phyloP scores from a whole-genome alignment of 495 filamentous ascomycete species.

The Stereocaulon alpinum region DNA sequence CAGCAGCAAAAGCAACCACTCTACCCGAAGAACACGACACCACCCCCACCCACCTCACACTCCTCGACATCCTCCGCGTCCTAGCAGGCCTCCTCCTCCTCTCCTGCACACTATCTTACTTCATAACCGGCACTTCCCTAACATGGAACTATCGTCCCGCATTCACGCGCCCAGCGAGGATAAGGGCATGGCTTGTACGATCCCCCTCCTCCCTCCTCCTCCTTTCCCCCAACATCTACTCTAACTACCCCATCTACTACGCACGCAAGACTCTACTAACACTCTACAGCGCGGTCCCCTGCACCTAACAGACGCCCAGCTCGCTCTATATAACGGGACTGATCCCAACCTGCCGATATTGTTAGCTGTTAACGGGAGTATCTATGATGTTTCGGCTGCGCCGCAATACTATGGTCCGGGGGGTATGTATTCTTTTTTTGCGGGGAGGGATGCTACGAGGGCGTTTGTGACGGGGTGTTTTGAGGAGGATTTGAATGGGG shows the following conservation, averaged over 20 bases:
- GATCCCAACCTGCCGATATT: conserved; percentile 71
- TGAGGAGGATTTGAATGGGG: conserved; percentile 59
- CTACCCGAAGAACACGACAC: conserved; percentile 13
- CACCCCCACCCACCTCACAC: conserved; percentile 34
- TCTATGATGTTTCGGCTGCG: conserved; percentile 84
- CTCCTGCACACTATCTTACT: conserved; percentile 64
- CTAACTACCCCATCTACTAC: conserved; percentile 9
- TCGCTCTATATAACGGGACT: conserved; percentile 67
- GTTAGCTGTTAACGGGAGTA: conserved; percentile 81
- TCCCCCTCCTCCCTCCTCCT: background rate
- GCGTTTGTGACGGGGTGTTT: conserved; percentile 98
- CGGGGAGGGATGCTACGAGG: conserved; percentile 76
- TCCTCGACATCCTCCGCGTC: conserved; percentile 67
- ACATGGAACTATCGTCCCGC: conserved; percentile 61
- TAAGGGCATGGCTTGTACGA: conserved; percentile 54
- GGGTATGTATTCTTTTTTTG: conserved; percentile 79
- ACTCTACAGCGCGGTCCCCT: conserved; percentile 41
- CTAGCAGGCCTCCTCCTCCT: conserved; percentile 59
- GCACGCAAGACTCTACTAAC: no score
- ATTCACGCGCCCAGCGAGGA: conserved; percentile 50
- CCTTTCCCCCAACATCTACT: background rate
- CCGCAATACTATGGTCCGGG: conserved; percentile 76
- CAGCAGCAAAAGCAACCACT: background rate
- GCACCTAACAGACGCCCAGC: conserved; percentile 59
- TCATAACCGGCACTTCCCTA: conserved; percentile 63